Evolutionary conservation across 2,329 filamentous ascomycete genomes (phyloP).

Genomic region (Coleophoma eucalyptorum): DNA sequence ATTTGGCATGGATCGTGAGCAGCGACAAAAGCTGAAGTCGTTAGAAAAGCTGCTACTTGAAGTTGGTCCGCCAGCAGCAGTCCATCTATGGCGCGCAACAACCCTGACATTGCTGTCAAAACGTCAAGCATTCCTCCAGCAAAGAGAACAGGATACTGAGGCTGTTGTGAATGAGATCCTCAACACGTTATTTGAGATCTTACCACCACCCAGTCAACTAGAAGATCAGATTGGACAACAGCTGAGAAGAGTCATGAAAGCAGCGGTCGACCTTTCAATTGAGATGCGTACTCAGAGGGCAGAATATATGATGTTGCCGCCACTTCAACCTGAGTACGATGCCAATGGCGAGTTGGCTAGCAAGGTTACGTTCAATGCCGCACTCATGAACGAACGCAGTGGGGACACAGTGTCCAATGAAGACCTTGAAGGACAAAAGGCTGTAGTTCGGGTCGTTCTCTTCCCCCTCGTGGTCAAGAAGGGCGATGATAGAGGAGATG

Average conservation of each 20-base stretch:
- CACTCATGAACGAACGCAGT: constrained; percentile 90
- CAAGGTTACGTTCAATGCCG: constrained; percentile 87
- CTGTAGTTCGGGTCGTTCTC: constrained; percentile 84
- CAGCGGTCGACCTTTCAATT: constrained; percentile 86
- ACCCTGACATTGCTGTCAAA: constrained; percentile 86
- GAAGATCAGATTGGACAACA: constrained; percentile 79
- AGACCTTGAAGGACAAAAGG: constrained; percentile 70
- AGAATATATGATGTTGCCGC: constrained; percentile 98
- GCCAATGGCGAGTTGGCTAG: constrained; percentile 84
- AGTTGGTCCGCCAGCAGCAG: constrained; percentile 82
- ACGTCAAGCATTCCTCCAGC: constrained; percentile 73
- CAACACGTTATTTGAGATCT: constrained; percentile 74
- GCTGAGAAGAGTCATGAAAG: constrained; percentile 79
- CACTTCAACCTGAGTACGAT: constrained; percentile 91
- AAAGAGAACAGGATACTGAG: constrained; percentile 87
- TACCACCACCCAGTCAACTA: constrained; percentile 80
- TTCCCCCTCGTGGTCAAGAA: constrained; percentile 97
- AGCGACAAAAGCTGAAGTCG: constrained; percentile 94
- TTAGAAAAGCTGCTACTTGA: constrained; percentile 89
- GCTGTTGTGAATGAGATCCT: constrained; percentile 93
- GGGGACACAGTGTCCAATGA: constrained; percentile 67
- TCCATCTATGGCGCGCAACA: constrained; percentile 94
- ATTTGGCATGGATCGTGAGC: constrained; percentile 97
- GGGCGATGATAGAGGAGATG: constrained; percentile 80
- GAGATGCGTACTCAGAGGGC: constrained; percentile 97